Conservation (phyloP, 2,329 filamentous ascomycete species). For the Aspergillus pseudonomiae region DNA sequence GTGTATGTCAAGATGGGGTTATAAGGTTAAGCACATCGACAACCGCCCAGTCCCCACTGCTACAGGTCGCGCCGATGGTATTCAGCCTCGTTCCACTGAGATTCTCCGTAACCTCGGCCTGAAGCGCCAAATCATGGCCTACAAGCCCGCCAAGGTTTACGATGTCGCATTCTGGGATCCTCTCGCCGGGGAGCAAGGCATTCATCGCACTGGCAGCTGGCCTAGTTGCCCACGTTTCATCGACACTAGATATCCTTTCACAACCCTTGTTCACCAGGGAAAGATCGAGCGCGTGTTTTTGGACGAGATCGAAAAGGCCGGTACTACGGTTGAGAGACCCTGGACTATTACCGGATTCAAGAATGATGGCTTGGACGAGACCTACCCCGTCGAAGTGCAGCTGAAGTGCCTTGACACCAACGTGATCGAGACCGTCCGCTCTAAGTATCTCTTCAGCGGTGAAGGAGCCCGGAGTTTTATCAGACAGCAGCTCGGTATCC, state of each 20-base stretch:
- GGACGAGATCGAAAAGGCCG: constrained; percentile 62
- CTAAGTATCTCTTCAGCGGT: constrained; percentile 66
- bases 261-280: constrained; percentile 64
- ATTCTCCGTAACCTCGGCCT: constrained; percentile 86
- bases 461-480: constrained; percentile 65
- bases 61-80: constrained; percentile 87
- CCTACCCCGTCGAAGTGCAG: constrained; percentile 79
- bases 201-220: constrained; percentile 69
- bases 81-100: constrained; percentile 86
- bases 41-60: constrained; percentile 82
- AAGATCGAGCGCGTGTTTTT: constrained; percentile 66
- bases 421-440: constrained; percentile 64
- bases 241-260: constrained; percentile 66
- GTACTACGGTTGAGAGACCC: constrained; percentile 59
- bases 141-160: constrained; percentile 83
- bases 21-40: constrained; percentile 93
- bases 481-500: constrained; percentile 66
- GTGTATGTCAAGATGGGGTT: constrained; percentile 87
- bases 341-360: constrained; percentile 66
- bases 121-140: constrained; percentile 83
- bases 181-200: constrained; percentile 53
- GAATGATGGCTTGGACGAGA: constrained; percentile 62
- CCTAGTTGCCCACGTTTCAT: constrained; percentile 85
- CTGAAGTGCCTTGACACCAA: constrained; percentile 77
- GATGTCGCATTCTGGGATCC: constrained; percentile 71